Conservation (phyloP, 805 yeast species). For the Candida manassasensis region DNA sequence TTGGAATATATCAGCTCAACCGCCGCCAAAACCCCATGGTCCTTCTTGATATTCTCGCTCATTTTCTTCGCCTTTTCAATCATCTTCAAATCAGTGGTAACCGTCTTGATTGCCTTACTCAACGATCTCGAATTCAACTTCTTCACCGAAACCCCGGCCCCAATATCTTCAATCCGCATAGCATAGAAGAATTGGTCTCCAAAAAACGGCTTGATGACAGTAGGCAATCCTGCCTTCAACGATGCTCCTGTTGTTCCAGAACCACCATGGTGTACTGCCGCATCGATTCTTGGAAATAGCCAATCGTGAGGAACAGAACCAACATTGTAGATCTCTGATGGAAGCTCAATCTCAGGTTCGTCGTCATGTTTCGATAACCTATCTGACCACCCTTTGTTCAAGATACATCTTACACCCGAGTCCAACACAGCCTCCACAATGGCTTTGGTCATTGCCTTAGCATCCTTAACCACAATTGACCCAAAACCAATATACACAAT, state of each 20-base stretch:
- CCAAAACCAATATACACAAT: slow-evolving; percentile 94
- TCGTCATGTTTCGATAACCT: slow-evolving; percentile 41
- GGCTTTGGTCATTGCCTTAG: slow-evolving; percentile 70
- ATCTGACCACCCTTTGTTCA: slow-evolving; percentile 95
- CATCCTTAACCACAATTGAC: slow-evolving; percentile 85
- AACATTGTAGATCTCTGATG: slow-evolving; percentile 61
- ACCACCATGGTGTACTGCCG: slow-evolving; percentile 97
- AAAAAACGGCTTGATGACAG: slow-evolving; percentile 88
- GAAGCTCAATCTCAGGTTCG: slow-evolving; percentile 45
- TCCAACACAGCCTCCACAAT: slow-evolving; percentile 72
- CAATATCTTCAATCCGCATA: slow-evolving; percentile 78
- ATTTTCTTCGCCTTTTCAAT: slow-evolving; percentile 61
- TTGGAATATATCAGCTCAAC: slow-evolving; percentile 74
- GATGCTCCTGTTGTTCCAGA: slow-evolving; percentile 96
- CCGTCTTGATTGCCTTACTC: slow-evolving; percentile 64
- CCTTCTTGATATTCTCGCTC: slow-evolving; percentile 62
- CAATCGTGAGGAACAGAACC: slow-evolving; percentile 89
- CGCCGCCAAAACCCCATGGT: slow-evolving; percentile 77
- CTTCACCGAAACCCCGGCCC: slow-evolving; percentile 71
- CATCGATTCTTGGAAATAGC: slow-evolving; percentile 85
- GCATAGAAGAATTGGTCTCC: slow-evolving; percentile 97
- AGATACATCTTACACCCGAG: slow-evolving; percentile 79
- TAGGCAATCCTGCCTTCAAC: slow-evolving; percentile 79
- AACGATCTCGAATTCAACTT: slow-evolving; percentile 62
- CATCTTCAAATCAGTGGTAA: slow-evolving; percentile 60